A percentile compares a stretch with the other conserved stretches of the same genome.
Evolutionary conservation across 495 filamentous ascomycete genomes (phyloP).

Genomic region (Penicillium daleae): DNA sequence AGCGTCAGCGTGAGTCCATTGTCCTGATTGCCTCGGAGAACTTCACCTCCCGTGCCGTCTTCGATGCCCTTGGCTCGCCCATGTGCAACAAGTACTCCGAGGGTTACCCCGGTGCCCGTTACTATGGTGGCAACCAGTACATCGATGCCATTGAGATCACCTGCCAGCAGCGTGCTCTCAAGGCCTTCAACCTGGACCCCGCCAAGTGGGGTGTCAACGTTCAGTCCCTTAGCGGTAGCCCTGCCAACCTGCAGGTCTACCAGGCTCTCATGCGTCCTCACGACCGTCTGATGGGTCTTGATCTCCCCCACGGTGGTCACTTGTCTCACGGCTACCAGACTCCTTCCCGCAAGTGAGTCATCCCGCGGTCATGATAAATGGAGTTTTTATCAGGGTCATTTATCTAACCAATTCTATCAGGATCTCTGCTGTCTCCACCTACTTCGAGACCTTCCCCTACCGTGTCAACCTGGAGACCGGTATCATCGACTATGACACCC

Average conservation of each 20-base stretch:
- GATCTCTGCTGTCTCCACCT: constrained; percentile 91
- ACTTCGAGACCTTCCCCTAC: constrained; percentile 96
- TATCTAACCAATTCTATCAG: constrained; percentile 38
- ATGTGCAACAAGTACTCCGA: constrained; percentile 99
- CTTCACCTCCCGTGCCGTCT: constrained; percentile 95
- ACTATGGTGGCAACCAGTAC: constrained; percentile 99
- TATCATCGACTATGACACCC: constrained; percentile 93
- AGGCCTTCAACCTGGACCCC: constrained; percentile 84
- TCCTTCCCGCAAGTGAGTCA: constrained; percentile 77
- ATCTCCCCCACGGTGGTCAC: constrained; percentile 97
- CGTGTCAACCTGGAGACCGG: constrained; percentile 88
- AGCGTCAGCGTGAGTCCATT: constrained; percentile 97
- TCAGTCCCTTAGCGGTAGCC: constrained; percentile 84
- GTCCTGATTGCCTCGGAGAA: constrained; percentile 99
- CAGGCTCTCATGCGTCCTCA: constrained; percentile 98
- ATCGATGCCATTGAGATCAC: constrained; percentile 95
- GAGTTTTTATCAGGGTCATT: constrained; percentile 18
- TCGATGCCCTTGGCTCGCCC: constrained; percentile 93
- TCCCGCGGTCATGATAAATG: background rate
- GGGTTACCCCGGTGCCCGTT: constrained; percentile 96
- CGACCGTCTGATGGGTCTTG: constrained; percentile 95
- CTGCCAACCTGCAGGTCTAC: constrained; percentile 98
- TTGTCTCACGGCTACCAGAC: constrained; percentile 98
- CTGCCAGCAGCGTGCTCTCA: constrained; percentile 92
- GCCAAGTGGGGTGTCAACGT: constrained; percentile 99